Base-by-base conservation (phyloP, 1,284 basidiomycete species). In the Filobasidium uniguttulatum region DNA sequence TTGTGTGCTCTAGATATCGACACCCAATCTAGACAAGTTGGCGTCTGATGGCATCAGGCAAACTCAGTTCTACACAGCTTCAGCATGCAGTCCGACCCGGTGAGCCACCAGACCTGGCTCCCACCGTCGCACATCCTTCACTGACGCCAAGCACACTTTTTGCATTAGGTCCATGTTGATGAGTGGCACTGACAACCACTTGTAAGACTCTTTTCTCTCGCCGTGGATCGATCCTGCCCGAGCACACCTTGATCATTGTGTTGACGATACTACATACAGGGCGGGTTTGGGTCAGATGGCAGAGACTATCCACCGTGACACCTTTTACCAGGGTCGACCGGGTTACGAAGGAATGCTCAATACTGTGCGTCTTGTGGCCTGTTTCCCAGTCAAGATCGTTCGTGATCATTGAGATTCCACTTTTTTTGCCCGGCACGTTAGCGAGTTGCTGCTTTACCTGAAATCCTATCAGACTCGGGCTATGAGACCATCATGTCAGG, bases 271-370 rank as follows among this genome's bases (percentile, higher is more conserved):
- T 33, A 20, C 17, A 19, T 12, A 8, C 26, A 56, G 50, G 14
- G 57, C 60, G 9, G 58, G 61, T 2, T 50, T 61, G 5, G 60
- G 61, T 17, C 61, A 62, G 48, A 62, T 62, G 60, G 61, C 61
- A 15, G 62, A 63, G 49, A 62, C 59, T 2, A 61, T 60, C 43
- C 23, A 28, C 15, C 52, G 58, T 9, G 54, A 54, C 23, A 46
- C 50, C 10, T 56, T 55, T 45, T 63, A 57, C 38, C 58, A 60
- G 36, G 57, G 55, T 3, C 47, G 57, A 29, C 48, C 46, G 10
- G 61, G 61, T 2, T 63, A 62, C 49, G 62, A 63, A 45, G 57
- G 57, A 19, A 53, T 59, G 20, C 52, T 59, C 22, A 59, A 59
- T 44, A 44, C 52, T 19, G 47, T 30, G 14, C n/a, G 36, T 28